A percentile compares a stretch with the other conserved stretches of the same genome.
Conservation (phyloP, 352 stramenopile genomes). For the Phytophthora constricta region DNA sequence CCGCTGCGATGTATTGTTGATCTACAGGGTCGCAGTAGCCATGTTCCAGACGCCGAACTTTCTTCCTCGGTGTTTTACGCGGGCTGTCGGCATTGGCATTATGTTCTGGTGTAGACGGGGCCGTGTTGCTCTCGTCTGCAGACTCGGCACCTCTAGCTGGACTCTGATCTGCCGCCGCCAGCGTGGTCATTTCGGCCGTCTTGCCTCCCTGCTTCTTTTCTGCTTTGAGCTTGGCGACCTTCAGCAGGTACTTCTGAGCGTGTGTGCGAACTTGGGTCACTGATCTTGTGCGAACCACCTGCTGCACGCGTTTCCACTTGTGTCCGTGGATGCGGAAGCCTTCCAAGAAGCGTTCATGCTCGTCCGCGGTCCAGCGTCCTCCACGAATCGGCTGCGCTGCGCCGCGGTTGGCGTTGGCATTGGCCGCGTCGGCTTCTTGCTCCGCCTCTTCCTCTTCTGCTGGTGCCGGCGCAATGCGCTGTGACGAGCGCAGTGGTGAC, state of each 20-base stretch:
- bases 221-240: constrained; percentile 88
- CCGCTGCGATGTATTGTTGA: constrained; percentile 81
- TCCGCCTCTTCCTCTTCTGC: constrained; percentile 73
- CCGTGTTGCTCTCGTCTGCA: constrained; percentile 35
- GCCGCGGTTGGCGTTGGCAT: constrained; percentile 11
- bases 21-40: constrained; percentile 62
- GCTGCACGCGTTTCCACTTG: constrained; percentile 92
- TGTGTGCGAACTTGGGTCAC: constrained; percentile 90
- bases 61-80: constrained; percentile 58
- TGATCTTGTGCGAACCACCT: constrained; percentile 87
- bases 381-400: constrained; percentile 65
- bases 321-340: constrained; percentile 88
- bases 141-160: constrained; percentile 18
- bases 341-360: constrained; percentile 87
- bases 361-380: constrained; percentile 84
- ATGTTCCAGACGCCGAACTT: constrained; percentile 52
- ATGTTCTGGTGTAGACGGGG: constrained; percentile 47
- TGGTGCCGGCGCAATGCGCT: constrained; percentile 62
- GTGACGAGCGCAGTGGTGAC: constrained; percentile 38
- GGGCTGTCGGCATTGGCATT: constrained; percentile 27
- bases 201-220: constrained; percentile 74
- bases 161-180: constrained; percentile 17
- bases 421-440: constrained; percentile 48
- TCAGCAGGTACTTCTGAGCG: constrained; percentile 90
- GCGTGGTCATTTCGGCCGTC: constrained; percentile 29